Percentiles rank a stretch among this genome's conserved stretches.
These are phyloP conservation scores for Rachicladosporium sp. DNA, from an alignment of 2,329 filamentous ascomycete species.

Conservation along the genomic window DNA sequence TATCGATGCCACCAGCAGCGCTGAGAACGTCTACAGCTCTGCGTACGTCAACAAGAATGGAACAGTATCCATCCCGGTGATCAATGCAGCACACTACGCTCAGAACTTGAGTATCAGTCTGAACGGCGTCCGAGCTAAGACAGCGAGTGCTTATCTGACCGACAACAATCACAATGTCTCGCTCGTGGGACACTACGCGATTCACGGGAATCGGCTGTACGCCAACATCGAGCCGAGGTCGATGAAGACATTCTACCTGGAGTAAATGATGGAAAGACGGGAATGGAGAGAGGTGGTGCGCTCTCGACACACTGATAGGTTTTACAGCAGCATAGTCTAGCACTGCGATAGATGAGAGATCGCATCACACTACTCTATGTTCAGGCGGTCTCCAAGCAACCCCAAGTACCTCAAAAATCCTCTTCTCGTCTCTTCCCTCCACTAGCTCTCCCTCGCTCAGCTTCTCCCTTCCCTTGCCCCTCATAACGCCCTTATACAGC, in stretches of 20 bases:
- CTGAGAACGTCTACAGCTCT: conserved; percentile 9
- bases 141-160: conserved; percentile 11
- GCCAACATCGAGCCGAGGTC: conserved; percentile 10
- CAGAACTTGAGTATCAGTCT: conserved; percentile 10
- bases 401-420: conserved; percentile 68
- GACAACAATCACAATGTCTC: conserved; percentile 13
- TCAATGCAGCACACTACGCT: conserved; percentile 13
- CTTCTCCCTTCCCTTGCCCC: conserved; percentile 45
- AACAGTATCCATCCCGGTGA: conserved; percentile 12
- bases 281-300: too few relatives aligned
- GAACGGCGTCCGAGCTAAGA: conserved; percentile 4
- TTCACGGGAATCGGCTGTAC: conserved; percentile 5
- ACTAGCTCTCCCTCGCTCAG: conserved; percentile 56
- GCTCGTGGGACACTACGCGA: conserved; percentile 1
- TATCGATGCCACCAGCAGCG: conserved; percentile 2
- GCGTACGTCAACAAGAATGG: conserved; percentile 21
- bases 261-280: too few relatives aligned
- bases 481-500: conserved; percentile 58
- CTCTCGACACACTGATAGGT: too few relatives aligned
- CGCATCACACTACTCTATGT: conserved; percentile 60
- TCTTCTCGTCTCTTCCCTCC: conserved; percentile 62
- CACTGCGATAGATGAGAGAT: too few relatives aligned
- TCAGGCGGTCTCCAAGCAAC: conserved; percentile 74
- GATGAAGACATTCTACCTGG: conserved; percentile 13
- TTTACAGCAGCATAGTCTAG: too few relatives aligned